Base-by-base conservation (phyloP, 495 filamentous ascomycete species). In the Penicillium verhagenii region DNA sequence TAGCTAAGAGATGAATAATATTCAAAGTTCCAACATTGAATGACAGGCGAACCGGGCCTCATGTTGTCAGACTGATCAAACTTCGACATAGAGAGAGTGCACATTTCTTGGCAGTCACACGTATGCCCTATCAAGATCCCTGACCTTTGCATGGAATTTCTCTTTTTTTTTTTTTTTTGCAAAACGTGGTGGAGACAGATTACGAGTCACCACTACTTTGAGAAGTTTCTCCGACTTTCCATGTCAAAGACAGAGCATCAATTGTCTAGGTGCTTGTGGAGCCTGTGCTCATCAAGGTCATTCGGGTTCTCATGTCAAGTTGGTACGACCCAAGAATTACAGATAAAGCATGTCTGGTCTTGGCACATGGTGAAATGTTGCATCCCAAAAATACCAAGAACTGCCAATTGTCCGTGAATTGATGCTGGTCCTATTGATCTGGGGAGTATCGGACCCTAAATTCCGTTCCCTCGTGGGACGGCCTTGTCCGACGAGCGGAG, bases 281-380 rank as follows among this genome's bases (percentile, higher is more conserved):
- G 6, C 39, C 19, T 13, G 26, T 35, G 38, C 21, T 40, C 14
- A 40, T 35, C 40, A 46, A 49, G 48, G 53, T 60, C 53, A 57
- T 64, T 42, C 21, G 44, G 33, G 19, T 33, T 21, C 16, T 35
- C 38, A 52, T 8, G 31, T 47, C 28, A 24, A 29, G 24, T 52
- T 51, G 52, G 63, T 66, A 56, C 63, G 53, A 63, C 63, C 53
- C 28, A 50, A 58, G 43, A 26, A 46, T 39, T 28, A 24, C 6
- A 45, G 42, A 45, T 45, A 45, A 26, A 52, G 39, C 54, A 53
- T 50, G 18, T 18, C 33, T 39, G 19, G 40, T 23, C 63, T 66
- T 66, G 63, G 63, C 63, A 46, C n/a, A 47, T 35, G 33, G 42
- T 45, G 54, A 52, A 37, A 66, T 63, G 63, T 66, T 66, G 61